Evolutionary conservation across 2,329 filamentous ascomycete species (phyloP).

Genomic region (Clarireedia hainanense): DNA sequence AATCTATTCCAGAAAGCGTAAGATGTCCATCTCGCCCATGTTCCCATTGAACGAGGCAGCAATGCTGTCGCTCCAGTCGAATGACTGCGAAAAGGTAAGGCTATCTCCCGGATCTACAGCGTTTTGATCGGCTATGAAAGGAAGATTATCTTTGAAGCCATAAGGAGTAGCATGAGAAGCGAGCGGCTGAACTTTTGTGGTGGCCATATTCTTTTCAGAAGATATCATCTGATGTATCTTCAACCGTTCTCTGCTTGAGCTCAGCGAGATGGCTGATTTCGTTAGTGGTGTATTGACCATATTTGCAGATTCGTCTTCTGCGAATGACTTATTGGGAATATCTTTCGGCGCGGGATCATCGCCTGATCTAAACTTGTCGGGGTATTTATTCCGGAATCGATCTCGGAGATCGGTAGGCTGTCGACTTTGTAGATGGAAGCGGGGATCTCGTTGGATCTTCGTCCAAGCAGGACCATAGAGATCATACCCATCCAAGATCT

Average conservation of each 20-base stretch:
- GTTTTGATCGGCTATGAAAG: constrained; percentile 13
- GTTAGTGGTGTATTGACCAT: not conserved
- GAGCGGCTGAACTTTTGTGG: constrained; percentile 6
- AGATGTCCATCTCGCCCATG: constrained; percentile 54
- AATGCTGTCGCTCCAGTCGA: constrained; percentile 39
- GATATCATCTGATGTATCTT: constrained; percentile 27
- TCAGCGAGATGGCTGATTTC: constrained; percentile 5
- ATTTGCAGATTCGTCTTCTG: not conserved
- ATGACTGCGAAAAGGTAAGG: constrained; percentile 30
- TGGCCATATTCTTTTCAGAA: constrained; percentile 7
- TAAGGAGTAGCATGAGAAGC: constrained; percentile 10
- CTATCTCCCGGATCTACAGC: constrained; percentile 27
- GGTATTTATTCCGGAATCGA: constrained; percentile 56
- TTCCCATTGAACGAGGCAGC: constrained; percentile 35
- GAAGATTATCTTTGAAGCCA: constrained; percentile 16
- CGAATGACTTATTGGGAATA: not conserved
- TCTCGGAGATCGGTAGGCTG: constrained; percentile 58
- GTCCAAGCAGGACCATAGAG: constrained; percentile 58
- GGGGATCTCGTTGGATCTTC: constrained; percentile 53
- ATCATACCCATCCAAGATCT: constrained; percentile 53
- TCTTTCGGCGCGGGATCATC: not conserved
- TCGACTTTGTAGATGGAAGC: constrained; percentile 48
- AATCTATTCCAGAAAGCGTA: constrained; percentile 34
- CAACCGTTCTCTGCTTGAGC: constrained; percentile 21
- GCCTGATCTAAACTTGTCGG: constrained; percentile 39